Evolutionary conservation across 345 rosid genomes (phyloP), one percentile per base, ranked within the genome.

Genomic region (Linum usitatissimum): DNA sequence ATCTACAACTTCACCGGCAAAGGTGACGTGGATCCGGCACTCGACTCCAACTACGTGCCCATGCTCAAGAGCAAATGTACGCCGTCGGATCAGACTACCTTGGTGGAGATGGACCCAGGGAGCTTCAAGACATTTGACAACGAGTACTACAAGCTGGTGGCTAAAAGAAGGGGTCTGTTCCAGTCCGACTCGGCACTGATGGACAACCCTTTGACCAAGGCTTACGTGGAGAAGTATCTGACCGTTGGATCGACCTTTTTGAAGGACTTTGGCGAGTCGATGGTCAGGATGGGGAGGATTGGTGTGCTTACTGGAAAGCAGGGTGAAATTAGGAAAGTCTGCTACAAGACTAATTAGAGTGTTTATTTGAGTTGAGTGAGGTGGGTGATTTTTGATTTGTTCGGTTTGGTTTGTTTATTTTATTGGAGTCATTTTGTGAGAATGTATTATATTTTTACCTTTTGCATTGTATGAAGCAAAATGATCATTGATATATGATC

Each of bases 1-100:
- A 76, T 88, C 18, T 84, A 84, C 84, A 88, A 86, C 67, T 88
- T 86, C 76, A 86, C 81, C 3, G 90, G 90, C 18, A 82, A 71
- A 17, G 80, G 86, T 2, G 84, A 75, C 45, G 53, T 72, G 4
- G 91, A 85, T 19, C 90, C 87, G 3, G 59, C 57, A 14, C 62
- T 88, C 42, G 88, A 86, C 63, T 78, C 57, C 65, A 76, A 34
- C 75, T 72, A 67, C 54, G 61, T 78, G 7, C 49, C 45, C 2
- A 62, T 4, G 17, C 69, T 86, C 56, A 75, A 70, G 68, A 6
- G 1, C 5, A 84, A 48, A 68, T 84, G 92, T 75, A 73, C 70
- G 62, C 83, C 67, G 0, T 71, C 70, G 3, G 91, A 85, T 61
- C 65, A 38, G 8, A 83, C 59, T 0, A 76, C 90, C 17, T 68